Conservation (phyloP, 2,329 filamentous ascomycete species). For the Paramyrothecium roridum region DNA sequence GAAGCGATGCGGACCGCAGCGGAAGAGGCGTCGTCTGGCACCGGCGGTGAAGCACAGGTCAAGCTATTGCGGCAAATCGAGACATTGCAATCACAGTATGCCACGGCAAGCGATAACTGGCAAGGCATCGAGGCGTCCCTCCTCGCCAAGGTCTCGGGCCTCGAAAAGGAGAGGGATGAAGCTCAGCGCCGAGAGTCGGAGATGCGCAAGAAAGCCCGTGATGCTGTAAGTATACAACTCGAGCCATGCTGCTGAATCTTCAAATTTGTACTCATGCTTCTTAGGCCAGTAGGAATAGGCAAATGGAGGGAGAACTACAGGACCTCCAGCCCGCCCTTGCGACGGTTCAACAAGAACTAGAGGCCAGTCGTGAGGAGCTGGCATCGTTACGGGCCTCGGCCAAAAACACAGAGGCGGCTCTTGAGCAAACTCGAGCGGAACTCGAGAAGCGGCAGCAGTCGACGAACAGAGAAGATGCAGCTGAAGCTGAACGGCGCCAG, state of each 20-base stretch:
- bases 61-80: slow-evolving; percentile 93
- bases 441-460: slow-evolving; percentile 45
- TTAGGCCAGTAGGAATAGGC: slow-evolving; percentile 61
- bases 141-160: slow-evolving; percentile 67
- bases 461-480: slow-evolving; percentile 24
- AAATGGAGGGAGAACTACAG: slow-evolving; percentile 81
- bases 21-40: slow-evolving; percentile 84
- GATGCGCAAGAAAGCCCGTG: slow-evolving; percentile 82
- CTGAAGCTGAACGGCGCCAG: slow-evolving; percentile 39
- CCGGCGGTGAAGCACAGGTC: slow-evolving; percentile 77
- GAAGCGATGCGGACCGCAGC: slow-evolving; percentile 81
- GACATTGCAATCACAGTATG: slow-evolving; percentile 91
- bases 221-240: slow-evolving; percentile 61
- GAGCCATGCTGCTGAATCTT: neutral
- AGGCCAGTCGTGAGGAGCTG: slow-evolving; percentile 55
- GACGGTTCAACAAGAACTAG: slow-evolving; percentile 61
- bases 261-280: slow-evolving; percentile 1
- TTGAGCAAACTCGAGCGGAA: slow-evolving; percentile 52
- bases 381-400: slow-evolving; percentile 62
- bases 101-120: slow-evolving; percentile 94
- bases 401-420: slow-evolving; percentile 62
- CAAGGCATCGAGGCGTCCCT: slow-evolving; percentile 90
- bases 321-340: slow-evolving; percentile 61
- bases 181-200: slow-evolving; percentile 79
- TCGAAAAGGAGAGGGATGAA: slow-evolving; percentile 93